phyloP scores from a whole-genome alignment of 805 yeast species.

The Ogataea saltuana region DNA sequence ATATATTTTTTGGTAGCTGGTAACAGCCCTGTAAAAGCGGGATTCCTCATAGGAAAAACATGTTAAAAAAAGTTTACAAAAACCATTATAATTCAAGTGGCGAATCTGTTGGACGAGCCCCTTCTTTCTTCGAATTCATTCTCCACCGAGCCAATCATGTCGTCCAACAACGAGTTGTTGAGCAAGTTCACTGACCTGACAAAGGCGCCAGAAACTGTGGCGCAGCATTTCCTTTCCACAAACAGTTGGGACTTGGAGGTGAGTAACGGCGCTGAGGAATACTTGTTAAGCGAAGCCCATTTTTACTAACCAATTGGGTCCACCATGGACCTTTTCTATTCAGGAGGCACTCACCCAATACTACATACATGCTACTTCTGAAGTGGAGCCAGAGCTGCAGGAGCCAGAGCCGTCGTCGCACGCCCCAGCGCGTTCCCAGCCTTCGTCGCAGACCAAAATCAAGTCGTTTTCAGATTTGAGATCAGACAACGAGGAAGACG shows the following conservation, averaged over 20 bases:
- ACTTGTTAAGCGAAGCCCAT: background rate
- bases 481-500: constrained; percentile 35
- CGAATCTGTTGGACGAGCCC: background rate
- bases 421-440: background rate
- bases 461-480: constrained; percentile 37
- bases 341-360: constrained; percentile 32
- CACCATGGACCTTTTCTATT: constrained; percentile 2
- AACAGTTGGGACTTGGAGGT: constrained; percentile 33
- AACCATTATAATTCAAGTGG: constrained; percentile 3
- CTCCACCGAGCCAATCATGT: too few relatives aligned
- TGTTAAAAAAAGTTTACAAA: background rate
- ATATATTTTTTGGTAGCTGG: background rate
- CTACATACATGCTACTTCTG: constrained; percentile 23
- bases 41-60: background rate
- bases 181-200: constrained; percentile 41
- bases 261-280: constrained; percentile 12
- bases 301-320: constrained; percentile 6
- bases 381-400: constrained; percentile 6
- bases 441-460: constrained; percentile 21
- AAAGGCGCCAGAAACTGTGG: constrained; percentile 39
- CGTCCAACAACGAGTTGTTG: constrained; percentile 23
- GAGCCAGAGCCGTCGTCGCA: background rate
- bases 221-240: constrained; percentile 38
- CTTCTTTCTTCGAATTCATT: constrained; percentile 5
- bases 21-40: constrained; percentile 1